These are phyloP conservation scores for Skeletonema tropicum DNA, from an alignment of 108 stramenopile species.

Conservation along the genomic window DNA sequence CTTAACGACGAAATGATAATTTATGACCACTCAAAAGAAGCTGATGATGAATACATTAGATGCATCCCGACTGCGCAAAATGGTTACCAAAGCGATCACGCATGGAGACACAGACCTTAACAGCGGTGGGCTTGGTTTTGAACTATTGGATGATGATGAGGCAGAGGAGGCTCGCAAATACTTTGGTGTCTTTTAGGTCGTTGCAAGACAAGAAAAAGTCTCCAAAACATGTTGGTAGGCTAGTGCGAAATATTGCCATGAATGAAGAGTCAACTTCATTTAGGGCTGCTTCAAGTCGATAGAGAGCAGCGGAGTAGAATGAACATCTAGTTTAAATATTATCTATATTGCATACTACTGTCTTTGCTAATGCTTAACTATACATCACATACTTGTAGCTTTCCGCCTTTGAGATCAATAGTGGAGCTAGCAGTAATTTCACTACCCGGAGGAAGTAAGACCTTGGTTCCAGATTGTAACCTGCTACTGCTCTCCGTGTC, in stretches of 20 bases:
- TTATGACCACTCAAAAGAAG: conserved; percentile 1
- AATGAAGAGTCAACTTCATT: no score
- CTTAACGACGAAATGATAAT: conserved; percentile 22
- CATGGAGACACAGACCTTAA: background rate
- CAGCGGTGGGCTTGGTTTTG: conserved; percentile 8
- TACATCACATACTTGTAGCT: background rate
- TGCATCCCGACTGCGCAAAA: conserved; percentile 3
- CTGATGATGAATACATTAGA: conserved; percentile 9
- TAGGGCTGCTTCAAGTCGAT: no score
- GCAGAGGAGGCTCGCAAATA: conserved; percentile 56
- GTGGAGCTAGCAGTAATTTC: background rate
- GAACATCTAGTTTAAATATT: background rate
- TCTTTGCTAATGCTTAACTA: background rate
- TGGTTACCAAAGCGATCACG: conserved; percentile 1
- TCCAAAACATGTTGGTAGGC: no score
- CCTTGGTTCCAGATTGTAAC: background rate
- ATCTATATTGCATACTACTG: background rate
- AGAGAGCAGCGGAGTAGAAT: background rate
- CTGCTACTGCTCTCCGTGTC: background rate
- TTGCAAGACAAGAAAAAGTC: background rate
- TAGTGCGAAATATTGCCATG: no score
- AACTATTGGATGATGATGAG: conserved; percentile 68
- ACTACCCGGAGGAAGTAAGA: background rate
- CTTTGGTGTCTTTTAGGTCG: conserved; percentile 65
- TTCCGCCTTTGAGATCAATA: background rate